These are phyloP conservation scores for Hypoxylon sp. DNA, from an alignment of 2,329 filamentous ascomycete genomes.

Conservation along the genomic window DNA sequence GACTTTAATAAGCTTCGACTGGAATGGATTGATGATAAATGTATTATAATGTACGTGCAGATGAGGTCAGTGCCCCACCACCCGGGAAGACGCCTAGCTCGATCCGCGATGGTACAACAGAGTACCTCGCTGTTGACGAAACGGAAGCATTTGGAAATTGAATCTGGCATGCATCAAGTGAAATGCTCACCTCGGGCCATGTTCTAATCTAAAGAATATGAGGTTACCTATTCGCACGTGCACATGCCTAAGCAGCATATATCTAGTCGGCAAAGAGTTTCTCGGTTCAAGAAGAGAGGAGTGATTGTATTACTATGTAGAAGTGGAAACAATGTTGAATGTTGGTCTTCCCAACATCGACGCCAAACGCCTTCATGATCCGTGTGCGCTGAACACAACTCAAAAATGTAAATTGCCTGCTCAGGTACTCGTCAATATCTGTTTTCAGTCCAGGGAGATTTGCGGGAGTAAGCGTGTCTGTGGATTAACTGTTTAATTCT, in stretches of 20 bases:
- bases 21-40: neutral
- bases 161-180: slow-evolving; percentile 13
- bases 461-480: neutral
- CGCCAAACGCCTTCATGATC: neutral
- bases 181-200: neutral
- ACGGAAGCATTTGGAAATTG: slow-evolving; percentile 14
- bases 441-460: neutral
- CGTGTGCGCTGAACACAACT: neutral
- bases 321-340: neutral
- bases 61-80: slow-evolving; percentile 35
- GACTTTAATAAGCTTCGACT: slow-evolving; percentile 18
- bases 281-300: neutral
- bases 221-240: neutral
- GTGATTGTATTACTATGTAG: neutral
- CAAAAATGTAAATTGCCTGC: neutral
- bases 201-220: neutral
- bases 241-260: neutral
- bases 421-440: neutral
- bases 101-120: slow-evolving; percentile 24
- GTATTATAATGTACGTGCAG: slow-evolving; percentile 8
- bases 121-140: slow-evolving; percentile 10
- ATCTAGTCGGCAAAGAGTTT: neutral
- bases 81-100: slow-evolving; percentile 2
- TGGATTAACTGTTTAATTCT: neutral
- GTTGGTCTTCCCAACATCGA: neutral